phyloP scores from a whole-genome alignment of 2,329 filamentous ascomycete species.

The Xylaria sp. region DNA sequence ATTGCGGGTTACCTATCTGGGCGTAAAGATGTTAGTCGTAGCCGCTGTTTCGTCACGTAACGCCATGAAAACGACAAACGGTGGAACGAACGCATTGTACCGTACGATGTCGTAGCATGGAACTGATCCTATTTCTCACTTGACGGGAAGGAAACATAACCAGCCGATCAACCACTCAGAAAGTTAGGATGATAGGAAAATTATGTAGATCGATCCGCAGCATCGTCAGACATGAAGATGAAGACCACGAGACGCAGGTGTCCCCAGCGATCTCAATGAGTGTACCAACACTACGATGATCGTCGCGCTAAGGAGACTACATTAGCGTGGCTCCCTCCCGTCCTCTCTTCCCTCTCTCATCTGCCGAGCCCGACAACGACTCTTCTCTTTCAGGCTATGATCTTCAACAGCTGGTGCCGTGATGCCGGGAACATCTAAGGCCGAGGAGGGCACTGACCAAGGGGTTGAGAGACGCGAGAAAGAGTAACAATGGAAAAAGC shows the following conservation, averaged over 20 bases:
- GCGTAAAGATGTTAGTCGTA: background rate
- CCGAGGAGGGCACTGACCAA: background rate
- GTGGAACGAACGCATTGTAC: background rate
- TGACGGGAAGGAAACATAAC: background rate
- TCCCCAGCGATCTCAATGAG: background rate
- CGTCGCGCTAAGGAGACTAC: background rate
- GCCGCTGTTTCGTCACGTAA: constrained; percentile 7
- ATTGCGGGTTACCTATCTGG: background rate
- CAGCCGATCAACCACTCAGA: background rate
- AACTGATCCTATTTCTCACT: background rate
- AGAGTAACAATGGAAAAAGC: background rate
- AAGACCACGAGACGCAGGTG: background rate
- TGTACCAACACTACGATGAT: background rate
- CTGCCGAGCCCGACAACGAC: constrained; percentile 20
- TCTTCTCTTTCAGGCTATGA: constrained; percentile 20
- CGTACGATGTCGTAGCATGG: background rate
- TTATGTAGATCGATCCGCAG: background rate
- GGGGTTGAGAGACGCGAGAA: background rate
- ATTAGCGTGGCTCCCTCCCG: background rate
- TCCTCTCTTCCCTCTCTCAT: constrained; percentile 2
- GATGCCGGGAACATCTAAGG: constrained; percentile 6
- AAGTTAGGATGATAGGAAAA: background rate
- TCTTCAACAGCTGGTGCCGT: constrained; percentile 16
- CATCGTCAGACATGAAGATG: background rate
- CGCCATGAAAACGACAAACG: constrained; percentile 4